Base-by-base conservation (phyloP, 768 basidiomycete species). In the Rhodocollybia butyracea region DNA sequence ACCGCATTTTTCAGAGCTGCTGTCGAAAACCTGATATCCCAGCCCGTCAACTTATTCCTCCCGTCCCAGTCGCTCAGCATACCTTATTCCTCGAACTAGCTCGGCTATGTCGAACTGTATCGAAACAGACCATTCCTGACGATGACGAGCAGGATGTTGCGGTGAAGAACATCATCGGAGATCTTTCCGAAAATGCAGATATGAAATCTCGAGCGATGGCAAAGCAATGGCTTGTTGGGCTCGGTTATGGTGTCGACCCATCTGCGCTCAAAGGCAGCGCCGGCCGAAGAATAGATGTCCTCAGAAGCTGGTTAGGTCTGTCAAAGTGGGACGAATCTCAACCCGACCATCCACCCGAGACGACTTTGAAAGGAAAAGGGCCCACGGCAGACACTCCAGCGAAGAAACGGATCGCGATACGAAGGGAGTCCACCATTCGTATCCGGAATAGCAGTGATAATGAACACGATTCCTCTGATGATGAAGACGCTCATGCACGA, bases 1-100 rank as follows among this genome's bases (percentile, higher is more conserved):
- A 85, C 21, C 66, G 73, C 5, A 83, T 91, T 72, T 94, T 97
- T 63, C 73, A 73, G 0, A 73, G 73, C 27, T 85, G 78, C 27
- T 45, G 12, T 34, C 17, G 50, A 27, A 5, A 46, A 26, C 52
- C 57, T 17, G 45, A 40, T 52, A 53, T 13, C 45, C 48, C 22
- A 58, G 50, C 5, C 46, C 59, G 13, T 22, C 34, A 22, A 2
- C 3, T 34, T 22, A 46, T 24, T 40, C 62, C 42, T 53, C 53
- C 13, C 1, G 46, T 51, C 2, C 48, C 62, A 5, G 61, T 58
- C 1, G 51, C 42, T 15, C 21, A 26, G 11, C 31, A 40, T 17
- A 5, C 30, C 13, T 54, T 54, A 48, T 51, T 50, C 43, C 17
- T 13, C 17, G 32, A 43, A n/a, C 21, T 53, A 19, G 41, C 31